Evolutionary conservation across 1,139 yeast genomes (phyloP).

Genomic region (Kodamaea sp.): DNA sequence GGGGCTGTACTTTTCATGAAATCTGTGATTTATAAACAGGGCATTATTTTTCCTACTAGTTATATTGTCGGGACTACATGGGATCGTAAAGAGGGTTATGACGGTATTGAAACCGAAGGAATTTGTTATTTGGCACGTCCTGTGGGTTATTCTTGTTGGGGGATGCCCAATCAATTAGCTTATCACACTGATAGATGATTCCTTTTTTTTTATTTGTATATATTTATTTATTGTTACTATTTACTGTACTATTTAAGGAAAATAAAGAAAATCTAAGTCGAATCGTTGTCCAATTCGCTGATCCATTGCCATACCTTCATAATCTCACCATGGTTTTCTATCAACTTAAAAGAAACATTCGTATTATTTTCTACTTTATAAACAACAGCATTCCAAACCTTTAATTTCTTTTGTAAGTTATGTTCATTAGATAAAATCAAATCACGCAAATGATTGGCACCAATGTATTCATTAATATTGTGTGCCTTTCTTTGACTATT

Average conservation of each 20-base stretch:
- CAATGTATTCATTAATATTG: conserved; percentile 47
- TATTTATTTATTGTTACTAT: background rate
- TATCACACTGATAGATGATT: conserved; percentile 12
- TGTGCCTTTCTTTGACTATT: conserved; percentile 22
- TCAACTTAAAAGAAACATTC: conserved; percentile 54
- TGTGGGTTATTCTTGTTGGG: conserved; percentile 44
- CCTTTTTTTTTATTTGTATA: background rate
- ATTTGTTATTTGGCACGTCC: conserved; percentile 45
- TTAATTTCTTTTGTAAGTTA: conserved; percentile 40
- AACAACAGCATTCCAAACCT: conserved; percentile 64
- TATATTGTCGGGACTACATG: conserved; percentile 47
- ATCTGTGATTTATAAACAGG: conserved; percentile 40
- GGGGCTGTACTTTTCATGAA: conserved; percentile 47
- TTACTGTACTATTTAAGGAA: background rate
- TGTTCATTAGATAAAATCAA: conserved; percentile 50
- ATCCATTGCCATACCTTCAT: conserved; percentile 92
- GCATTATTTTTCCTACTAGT: conserved; percentile 43
- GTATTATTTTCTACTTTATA: conserved; percentile 61
- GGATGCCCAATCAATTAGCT: conserved; percentile 39
- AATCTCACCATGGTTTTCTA: conserved; percentile 82
- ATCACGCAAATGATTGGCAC: conserved; percentile 77
- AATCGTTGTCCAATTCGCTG: conserved; percentile 32
- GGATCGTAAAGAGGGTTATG: conserved; percentile 47
- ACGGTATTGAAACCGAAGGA: conserved; percentile 54
- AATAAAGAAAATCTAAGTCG: background rate